Percentiles rank a stretch among this genome's conserved stretches.
Evolutionary conservation across 2,329 filamentous ascomycete species (phyloP).

Genomic region (Nemania abortiva): DNA sequence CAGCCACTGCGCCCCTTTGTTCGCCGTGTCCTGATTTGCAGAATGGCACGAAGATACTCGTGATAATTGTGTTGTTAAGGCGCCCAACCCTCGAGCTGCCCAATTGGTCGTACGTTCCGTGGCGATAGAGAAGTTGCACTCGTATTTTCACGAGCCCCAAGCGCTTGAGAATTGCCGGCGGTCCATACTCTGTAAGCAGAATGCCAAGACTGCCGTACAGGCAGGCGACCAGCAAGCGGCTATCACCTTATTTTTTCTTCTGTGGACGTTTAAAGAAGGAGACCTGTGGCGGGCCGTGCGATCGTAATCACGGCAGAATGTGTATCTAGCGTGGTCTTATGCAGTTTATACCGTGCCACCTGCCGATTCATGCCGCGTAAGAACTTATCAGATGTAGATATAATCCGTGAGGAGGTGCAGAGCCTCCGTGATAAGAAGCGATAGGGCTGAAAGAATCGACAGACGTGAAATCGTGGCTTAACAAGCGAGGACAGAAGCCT

Average conservation of each 20-base stretch:
- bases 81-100: constrained; percentile 29
- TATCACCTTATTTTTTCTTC: constrained; percentile 12
- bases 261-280: constrained; percentile 10
- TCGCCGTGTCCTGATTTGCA: constrained; percentile 31
- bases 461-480: not conserved
- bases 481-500: constrained; percentile 6
- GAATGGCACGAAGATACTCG: constrained; percentile 15
- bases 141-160: constrained; percentile 26
- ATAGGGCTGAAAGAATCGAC: constrained; percentile 30
- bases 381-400: not conserved
- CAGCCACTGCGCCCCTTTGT: constrained; percentile 32
- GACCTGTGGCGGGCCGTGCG: not conserved
- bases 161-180: constrained; percentile 28
- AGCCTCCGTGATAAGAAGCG: constrained; percentile 4
- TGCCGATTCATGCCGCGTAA: not conserved
- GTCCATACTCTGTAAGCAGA: constrained; percentile 3
- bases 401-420: not conserved
- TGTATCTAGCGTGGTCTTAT: not conserved
- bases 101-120: constrained; percentile 32
- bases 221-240: constrained; percentile 18
- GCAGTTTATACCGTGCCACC: not conserved
- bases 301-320: not conserved
- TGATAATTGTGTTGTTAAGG: constrained; percentile 15
- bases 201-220: constrained; percentile 23
- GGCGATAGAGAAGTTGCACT: constrained; percentile 33